Percentiles rank a stretch among this genome's conserved stretches.
These are phyloP conservation scores for Zarea fungicola DNA, from an alignment of 2,329 filamentous ascomycete genomes.

Conservation along the genomic window DNA sequence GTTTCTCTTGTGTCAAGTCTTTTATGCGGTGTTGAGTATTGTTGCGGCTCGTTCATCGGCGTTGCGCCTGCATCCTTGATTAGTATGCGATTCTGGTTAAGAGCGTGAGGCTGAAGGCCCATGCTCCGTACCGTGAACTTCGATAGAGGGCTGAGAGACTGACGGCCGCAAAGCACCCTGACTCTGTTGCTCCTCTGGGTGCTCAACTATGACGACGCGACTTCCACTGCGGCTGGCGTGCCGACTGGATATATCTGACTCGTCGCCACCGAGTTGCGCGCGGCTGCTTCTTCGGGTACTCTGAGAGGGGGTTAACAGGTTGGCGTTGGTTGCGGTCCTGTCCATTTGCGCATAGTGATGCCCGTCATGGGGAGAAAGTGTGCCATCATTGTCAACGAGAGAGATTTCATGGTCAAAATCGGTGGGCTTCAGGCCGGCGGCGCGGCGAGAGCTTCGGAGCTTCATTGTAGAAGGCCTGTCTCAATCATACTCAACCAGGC, in stretches of 20 bases:
- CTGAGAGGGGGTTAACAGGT: constrained; percentile 11
- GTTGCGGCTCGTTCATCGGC: constrained; percentile 16
- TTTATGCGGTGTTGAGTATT: constrained; percentile 31
- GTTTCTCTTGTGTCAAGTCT: constrained; percentile 39
- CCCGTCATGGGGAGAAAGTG: constrained; percentile 7
- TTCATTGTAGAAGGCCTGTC: constrained; percentile 17
- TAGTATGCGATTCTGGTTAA: constrained; percentile 7
- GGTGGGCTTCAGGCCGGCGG: constrained; percentile 47
- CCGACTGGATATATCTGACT: background rate
- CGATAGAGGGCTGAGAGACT: constrained; percentile 26
- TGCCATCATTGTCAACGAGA: constrained; percentile 54
- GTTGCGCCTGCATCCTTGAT: constrained; percentile 14
- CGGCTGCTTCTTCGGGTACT: constrained; percentile 7
- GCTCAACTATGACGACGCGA: constrained; percentile 7
- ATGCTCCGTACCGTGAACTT: constrained; percentile 25
- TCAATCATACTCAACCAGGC: background rate
- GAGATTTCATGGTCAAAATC: constrained; percentile 68
- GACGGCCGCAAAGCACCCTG: constrained; percentile 17
- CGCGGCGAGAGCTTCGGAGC: constrained; percentile 50
- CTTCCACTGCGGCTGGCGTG: constrained; percentile 4
- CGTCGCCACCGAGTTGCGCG: constrained; percentile 2
- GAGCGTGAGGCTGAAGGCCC: background rate
- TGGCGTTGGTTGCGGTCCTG: constrained; percentile 12
- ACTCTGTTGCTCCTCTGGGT: constrained; percentile 2
- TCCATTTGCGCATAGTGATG: constrained; percentile 10